Percentiles rank a stretch among this genome's conserved stretches.
phyloP scores from a whole-genome alignment of 1,284 basidiomycete species.

The Anthracocystis setariae region DNA sequence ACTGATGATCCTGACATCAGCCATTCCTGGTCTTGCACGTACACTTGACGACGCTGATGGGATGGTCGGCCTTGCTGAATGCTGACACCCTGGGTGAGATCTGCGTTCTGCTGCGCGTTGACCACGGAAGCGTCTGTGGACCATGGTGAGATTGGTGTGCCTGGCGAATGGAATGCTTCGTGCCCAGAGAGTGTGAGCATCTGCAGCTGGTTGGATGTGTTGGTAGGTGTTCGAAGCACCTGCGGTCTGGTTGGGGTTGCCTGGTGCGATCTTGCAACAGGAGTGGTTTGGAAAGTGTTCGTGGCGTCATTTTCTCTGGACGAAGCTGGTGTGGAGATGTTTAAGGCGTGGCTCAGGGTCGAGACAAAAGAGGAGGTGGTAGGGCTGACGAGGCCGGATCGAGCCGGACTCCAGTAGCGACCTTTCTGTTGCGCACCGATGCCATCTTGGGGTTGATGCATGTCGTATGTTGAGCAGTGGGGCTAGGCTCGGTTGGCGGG shows the following conservation, averaged over 20 bases:
- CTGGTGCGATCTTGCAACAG: not conserved
- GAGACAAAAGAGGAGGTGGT: conserved; percentile 24
- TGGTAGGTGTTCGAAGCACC: conserved; percentile 5
- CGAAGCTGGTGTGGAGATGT: conserved; percentile 22
- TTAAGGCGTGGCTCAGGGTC: conserved; percentile 31
- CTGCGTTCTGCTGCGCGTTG: not conserved
- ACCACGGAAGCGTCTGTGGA: not conserved
- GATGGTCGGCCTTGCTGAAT: not conserved
- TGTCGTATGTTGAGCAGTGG: conserved; percentile 1
- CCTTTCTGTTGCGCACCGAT: not conserved
- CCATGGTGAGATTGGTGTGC: conserved; percentile 21
- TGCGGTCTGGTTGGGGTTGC: conserved; percentile 1
- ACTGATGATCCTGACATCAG: conserved; percentile 6
- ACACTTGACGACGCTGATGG: not conserved
- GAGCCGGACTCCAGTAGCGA: not conserved
- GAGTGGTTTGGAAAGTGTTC: not conserved
- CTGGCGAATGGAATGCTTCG: conserved; percentile 13
- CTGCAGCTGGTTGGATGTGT: not conserved
- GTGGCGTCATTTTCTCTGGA: not conserved
- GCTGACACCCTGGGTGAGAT: too few relatives aligned
- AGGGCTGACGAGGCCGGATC: not conserved
- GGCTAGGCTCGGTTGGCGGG: not conserved
- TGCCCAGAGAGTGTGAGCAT: conserved; percentile 22
- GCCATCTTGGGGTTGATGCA: conserved; percentile 11
- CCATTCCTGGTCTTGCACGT: conserved; percentile 12